Percentiles rank a stretch among this genome's conserved stretches.
Evolutionary conservation across 2,329 filamentous ascomycete genomes (phyloP).

Genomic region (Fusarium paranaense): DNA sequence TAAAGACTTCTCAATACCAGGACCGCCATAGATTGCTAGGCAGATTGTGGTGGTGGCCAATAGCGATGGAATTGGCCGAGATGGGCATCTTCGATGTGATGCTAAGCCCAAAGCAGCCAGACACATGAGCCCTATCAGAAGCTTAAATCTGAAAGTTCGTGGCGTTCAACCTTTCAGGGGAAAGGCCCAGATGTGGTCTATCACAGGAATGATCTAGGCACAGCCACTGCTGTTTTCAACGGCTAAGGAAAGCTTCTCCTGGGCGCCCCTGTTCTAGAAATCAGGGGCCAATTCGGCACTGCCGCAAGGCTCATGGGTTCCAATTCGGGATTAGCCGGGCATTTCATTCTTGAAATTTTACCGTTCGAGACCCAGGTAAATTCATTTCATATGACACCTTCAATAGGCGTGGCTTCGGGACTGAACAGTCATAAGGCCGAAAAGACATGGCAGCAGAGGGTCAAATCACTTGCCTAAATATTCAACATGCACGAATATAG

Average conservation of each 20-base stretch:
- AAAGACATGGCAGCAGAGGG: background rate
- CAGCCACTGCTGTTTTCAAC: background rate
- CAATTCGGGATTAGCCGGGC: background rate
- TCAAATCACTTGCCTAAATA: background rate
- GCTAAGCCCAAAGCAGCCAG: background rate
- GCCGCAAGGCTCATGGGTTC: background rate
- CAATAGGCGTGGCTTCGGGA: background rate
- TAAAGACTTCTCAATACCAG: background rate
- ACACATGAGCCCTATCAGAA: background rate
- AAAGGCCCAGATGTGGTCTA: background rate
- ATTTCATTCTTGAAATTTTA: background rate
- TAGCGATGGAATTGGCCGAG: background rate
- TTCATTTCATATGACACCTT: background rate
- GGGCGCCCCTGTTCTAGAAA: background rate
- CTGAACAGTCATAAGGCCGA: background rate
- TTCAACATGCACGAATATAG: background rate
- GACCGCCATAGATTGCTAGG: background rate
- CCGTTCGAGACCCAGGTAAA: background rate
- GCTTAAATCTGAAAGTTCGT: background rate
- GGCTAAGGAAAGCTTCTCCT: background rate
- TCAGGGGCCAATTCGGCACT: background rate
- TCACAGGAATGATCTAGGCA: background rate
- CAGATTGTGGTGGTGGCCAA: background rate
- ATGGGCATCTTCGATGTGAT: background rate
- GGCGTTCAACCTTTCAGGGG: background rate